Conservation (phyloP, 2,329 filamentous ascomycete genomes). For the Pseudogymnoascus sp. region DNA sequence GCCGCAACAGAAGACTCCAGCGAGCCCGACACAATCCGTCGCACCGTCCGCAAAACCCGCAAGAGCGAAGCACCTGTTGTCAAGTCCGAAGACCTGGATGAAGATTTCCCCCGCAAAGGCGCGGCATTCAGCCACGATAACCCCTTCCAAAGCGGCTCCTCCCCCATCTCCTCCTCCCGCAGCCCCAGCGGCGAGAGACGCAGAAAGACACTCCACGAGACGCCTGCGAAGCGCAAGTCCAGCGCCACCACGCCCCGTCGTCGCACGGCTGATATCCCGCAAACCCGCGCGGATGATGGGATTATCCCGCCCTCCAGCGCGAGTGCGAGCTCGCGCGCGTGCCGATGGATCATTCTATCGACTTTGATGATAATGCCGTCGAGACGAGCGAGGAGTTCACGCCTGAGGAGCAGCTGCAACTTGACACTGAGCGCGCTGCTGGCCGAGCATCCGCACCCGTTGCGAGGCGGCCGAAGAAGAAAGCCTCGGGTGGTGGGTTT, state of each 20-base stretch:
- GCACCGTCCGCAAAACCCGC: constrained; percentile 44
- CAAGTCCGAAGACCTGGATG: constrained; percentile 46
- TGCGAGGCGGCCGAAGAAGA: constrained; percentile 35
- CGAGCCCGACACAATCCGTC: constrained; percentile 32
- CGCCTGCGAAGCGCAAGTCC: constrained; percentile 23
- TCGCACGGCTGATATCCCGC: constrained; percentile 40
- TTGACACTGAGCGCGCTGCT: constrained; percentile 61
- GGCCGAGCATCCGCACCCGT: constrained; percentile 43
- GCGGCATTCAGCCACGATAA: constrained; percentile 83
- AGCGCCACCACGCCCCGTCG: constrained; percentile 36
- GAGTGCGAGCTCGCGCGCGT: constrained; percentile 38
- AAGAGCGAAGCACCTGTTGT: constrained; percentile 42
- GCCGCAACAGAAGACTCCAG: constrained; percentile 43
- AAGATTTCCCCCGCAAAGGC: constrained; percentile 23
- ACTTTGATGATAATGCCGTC: constrained; percentile 40
- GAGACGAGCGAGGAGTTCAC: constrained; percentile 89
- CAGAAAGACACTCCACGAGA: constrained; percentile 26
- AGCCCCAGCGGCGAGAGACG: constrained; percentile 45
- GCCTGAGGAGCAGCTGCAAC: constrained; percentile 76
- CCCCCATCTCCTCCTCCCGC: constrained; percentile 49
- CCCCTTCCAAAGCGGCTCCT: constrained; percentile 83
- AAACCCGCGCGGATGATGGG: constrained; percentile 44
- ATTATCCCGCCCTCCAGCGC: constrained; percentile 48
- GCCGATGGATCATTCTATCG: constrained; percentile 23
- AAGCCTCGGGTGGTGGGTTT: constrained; percentile 41